Evolutionary conservation across 257 asterid species (phyloP), one percentile per base, ranked within the genome.

Genomic region (Solanum infundibuliforme): DNA sequence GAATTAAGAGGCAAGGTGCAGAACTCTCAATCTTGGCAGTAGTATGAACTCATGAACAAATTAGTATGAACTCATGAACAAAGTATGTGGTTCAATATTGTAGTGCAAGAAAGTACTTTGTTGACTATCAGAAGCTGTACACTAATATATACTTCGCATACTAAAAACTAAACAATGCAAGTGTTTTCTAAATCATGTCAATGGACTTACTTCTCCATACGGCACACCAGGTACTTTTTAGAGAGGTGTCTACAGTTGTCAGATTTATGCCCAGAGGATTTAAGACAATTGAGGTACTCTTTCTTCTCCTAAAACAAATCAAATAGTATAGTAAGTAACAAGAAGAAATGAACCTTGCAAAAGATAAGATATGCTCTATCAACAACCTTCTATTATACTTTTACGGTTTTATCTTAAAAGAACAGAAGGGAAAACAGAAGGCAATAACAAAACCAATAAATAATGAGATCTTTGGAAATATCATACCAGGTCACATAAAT

Each of bases 171-270:
- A 48, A 32, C 32, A 52, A 21, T 76, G 79, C 20, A 31, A 39
- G 79, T 1, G 20, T 29, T 38, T 13, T 20, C 68, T 5, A 41
- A 20, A 87, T 77, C 71, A 87, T 82, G 83, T 5, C 31, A 68
- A 81, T 31, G 38, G 52, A 86, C 98, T 92, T 93, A 95, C 98
- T 93, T 96, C 38, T 93, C 95, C 99, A 97, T 97, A 16, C 98
- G 98, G 87, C 99, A 97, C 85, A 95, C 96, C 85, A 97, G 88
- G 93, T 97, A 97, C 91, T 91, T 92, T 88, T 92, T 94, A 7
- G 99, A 95, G 89, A 97, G 93, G 84, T 92, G 91, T 89, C 98
- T 91, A 86, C 99, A 97, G 77, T 83, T 91, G 48, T 97, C 98
- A 34, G 99, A 95, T 87, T 94, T 62, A 55, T 95, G 99, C 84